Percentiles rank a stretch among this genome's conserved stretches.
These are phyloP conservation scores for Fennellomyces sp. DNA, from an alignment of 371 early-diverging fungal genomes.

Conservation along the genomic window DNA sequence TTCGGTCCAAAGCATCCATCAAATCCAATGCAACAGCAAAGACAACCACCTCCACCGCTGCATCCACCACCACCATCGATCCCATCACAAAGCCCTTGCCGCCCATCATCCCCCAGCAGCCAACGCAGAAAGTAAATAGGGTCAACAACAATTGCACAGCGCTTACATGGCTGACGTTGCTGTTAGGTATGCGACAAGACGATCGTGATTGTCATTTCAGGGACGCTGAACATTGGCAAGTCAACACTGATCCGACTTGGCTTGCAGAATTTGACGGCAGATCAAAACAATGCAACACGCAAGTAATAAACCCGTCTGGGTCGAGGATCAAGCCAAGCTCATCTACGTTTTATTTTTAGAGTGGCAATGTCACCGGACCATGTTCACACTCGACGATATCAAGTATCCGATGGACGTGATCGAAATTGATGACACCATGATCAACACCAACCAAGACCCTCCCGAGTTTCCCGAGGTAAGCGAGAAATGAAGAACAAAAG, in stretches of 20 bases:
- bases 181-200: slow-evolving; percentile 13
- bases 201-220: slow-evolving; percentile 32
- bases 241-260: slow-evolving; percentile 41
- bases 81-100: slow-evolving; percentile 12
- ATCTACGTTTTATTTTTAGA: slow-evolving; percentile 23
- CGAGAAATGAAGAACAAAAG: too few relatives aligned
- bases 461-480: slow-evolving; percentile 30
- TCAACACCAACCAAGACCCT: slow-evolving; percentile 25
- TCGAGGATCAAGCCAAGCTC: too few relatives aligned
- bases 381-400: slow-evolving; percentile 20
- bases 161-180: too few relatives aligned
- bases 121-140: neutral
- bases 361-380: slow-evolving; percentile 29
- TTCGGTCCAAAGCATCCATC: neutral
- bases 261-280: slow-evolving; percentile 25
- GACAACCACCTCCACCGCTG: neutral
- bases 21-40: neutral
- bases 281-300: slow-evolving; percentile 27
- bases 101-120: neutral
- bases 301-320: slow-evolving; percentile 7
- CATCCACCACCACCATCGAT: slow-evolving; percentile 1
- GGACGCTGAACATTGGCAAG: slow-evolving; percentile 37
- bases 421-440: slow-evolving; percentile 26
- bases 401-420: slow-evolving; percentile 30
- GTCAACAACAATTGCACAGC: neutral